These are phyloP conservation scores for Starmerella roubikii DNA, from an alignment of 805 yeast species.

Conservation along the genomic window DNA sequence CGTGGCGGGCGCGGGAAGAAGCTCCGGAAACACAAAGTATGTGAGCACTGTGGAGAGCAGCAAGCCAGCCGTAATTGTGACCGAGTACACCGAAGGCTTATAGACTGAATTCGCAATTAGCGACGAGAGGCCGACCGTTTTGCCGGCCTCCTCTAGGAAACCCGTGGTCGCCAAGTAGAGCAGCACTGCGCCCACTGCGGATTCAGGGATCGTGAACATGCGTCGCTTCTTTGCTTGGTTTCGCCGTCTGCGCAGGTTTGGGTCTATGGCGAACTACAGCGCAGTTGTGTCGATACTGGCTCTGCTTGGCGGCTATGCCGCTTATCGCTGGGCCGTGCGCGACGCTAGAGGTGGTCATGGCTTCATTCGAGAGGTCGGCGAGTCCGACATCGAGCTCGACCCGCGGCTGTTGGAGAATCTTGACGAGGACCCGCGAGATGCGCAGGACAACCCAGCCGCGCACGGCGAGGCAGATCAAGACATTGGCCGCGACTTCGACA, in stretches of 20 bases:
- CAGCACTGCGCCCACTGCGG: slow-evolving; percentile 35
- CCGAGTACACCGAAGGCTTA: slow-evolving; percentile 21
- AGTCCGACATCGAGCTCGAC: slow-evolving; percentile 2
- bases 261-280: background rate
- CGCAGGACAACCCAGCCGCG: background rate
- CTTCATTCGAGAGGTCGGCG: slow-evolving; percentile 6
- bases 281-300: background rate
- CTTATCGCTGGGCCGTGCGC: background rate
- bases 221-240: too few relatives aligned
- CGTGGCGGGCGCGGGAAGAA: slow-evolving; percentile 2
- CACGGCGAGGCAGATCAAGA: background rate
- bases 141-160: slow-evolving; percentile 31
- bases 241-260: too few relatives aligned
- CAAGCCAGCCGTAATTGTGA: slow-evolving; percentile 30
- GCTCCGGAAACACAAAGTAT: slow-evolving; percentile 3
- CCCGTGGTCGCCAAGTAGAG: slow-evolving; percentile 36
- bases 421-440: background rate
- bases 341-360: too few relatives aligned
- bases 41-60: slow-evolving; percentile 22
- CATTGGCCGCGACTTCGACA: slow-evolving; percentile 12
- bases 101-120: slow-evolving; percentile 26
- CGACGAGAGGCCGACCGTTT: slow-evolving; percentile 37
- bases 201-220: slow-evolving; percentile 37
- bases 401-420: background rate
- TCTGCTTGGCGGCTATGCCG: background rate